Evolutionary conservation across 2,329 filamentous ascomycete genomes (phyloP), one percentile per base, ranked within the genome.

Genomic region (Neonectria ditissima): DNA sequence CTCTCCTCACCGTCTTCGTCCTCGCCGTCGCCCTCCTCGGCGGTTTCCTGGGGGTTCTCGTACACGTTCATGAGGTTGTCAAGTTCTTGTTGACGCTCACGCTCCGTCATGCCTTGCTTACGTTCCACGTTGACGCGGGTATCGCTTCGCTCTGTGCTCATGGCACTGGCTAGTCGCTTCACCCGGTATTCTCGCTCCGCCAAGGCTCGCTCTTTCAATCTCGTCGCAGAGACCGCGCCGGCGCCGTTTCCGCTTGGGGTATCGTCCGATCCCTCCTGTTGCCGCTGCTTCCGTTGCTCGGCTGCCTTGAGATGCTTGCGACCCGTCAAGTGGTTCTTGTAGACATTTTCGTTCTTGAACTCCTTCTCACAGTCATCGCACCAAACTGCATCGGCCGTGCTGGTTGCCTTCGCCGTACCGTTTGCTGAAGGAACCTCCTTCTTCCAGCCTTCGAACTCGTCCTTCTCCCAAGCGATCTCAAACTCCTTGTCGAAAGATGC

Each of bases 31-130:
- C 87, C 87, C 1, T 85, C 85, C 8, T 86, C 86, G 68, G 73
- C 80, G 59, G 70, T 63, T 22, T 77, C 75, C 11, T 72, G 78
- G 68, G 63, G 77, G 7, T 71, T 62, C 5, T 79, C 76, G 4
- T 72, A 67, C 18, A 70, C 68, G 69, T 78, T 86, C 78, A 94
- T 93, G 14, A 97, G 82, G 47, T 94, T 94, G 58, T 97, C 94
- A 13, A 97, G 86, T 77, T 99, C 97, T 79, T 97, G 93, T 74
- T 97, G 92, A 14, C 96, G 91, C 78, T 99, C 96, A 32, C 94
- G 90, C 76, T 98, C 95, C 3, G 96, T 99, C 94, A 99, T 97
- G 69, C 95, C 95, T 77, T 97, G 93, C 78, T 93, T 96, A 55
- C 96, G 92, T 84, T 99, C 97, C 11, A 98, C 94, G 74, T 99